These are phyloP conservation scores for Penicillium sp. DNA, from an alignment of 2,329 filamentous ascomycete genomes.

Conservation along the genomic window DNA sequence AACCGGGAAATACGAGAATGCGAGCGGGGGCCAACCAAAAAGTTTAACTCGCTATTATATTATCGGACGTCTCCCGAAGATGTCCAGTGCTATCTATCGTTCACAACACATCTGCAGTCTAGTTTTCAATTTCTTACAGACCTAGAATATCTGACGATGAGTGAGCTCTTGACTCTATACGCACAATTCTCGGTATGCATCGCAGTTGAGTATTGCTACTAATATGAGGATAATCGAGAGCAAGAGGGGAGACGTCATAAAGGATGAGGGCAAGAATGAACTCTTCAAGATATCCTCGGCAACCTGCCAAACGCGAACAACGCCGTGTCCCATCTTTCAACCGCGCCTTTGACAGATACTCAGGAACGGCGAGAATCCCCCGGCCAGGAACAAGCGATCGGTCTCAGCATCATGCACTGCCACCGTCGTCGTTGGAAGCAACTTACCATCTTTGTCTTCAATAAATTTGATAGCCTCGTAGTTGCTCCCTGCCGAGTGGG, in stretches of 20 bases:
- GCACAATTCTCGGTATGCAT: neutral
- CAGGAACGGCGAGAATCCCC: conserved; percentile 26
- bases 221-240: neutral
- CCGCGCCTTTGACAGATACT: conserved; percentile 19
- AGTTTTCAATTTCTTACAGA: no score
- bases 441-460: conserved; percentile 36
- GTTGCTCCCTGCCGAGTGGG: conserved; percentile 10
- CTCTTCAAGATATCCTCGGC: no score
- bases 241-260: neutral
- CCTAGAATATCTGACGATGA: no score
- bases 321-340: neutral
- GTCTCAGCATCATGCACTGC: conserved; percentile 19
- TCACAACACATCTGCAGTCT: no score
- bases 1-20: conserved; percentile 9
- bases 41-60: neutral
- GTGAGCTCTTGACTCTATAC: no score
- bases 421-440: conserved; percentile 13
- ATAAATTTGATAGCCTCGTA: conserved; percentile 34
- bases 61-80: neutral
- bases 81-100: neutral
- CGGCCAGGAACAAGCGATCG: conserved; percentile 16
- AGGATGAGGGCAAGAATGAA: no score
- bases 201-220: neutral
- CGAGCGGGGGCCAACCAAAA: neutral
- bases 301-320: neutral